phyloP scores from a whole-genome alignment of 441 rosid species.

The Erodium moschatum region DNA sequence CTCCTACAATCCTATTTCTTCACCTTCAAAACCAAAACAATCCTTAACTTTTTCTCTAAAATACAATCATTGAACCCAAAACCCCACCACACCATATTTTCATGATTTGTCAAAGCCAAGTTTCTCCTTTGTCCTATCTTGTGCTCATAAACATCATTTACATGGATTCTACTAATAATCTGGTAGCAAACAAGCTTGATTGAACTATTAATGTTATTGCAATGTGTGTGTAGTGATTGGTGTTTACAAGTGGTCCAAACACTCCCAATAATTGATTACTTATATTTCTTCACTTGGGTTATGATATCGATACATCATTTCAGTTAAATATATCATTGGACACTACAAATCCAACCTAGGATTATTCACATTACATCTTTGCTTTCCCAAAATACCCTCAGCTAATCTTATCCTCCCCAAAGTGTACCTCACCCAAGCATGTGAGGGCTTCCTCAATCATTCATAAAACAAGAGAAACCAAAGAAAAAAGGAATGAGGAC shows the following conservation, averaged over 20 bases:
- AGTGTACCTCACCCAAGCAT: neutral
- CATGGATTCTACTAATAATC: too few species aligned
- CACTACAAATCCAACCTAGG: conserved; percentile 20
- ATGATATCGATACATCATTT: neutral
- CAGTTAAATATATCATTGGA: conserved; percentile 18
- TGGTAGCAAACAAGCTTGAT: too few species aligned
- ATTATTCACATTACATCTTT: neutral
- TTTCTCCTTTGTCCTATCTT: too few species aligned
- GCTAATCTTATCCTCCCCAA: neutral
- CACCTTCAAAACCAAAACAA: too few species aligned
- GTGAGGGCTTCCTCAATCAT: neutral
- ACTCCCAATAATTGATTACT: neutral
- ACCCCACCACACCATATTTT: too few species aligned
- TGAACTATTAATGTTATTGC: neutral
- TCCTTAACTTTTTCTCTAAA: too few species aligned
- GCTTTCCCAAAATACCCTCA: neutral
- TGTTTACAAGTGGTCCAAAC: neutral
- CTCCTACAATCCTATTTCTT: too few species aligned
- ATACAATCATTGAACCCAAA: too few species aligned
- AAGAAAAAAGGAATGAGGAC: neutral
- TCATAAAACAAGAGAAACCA: neutral
- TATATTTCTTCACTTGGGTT: neutral
- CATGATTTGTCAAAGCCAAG: too few species aligned
- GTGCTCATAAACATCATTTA: too few species aligned
- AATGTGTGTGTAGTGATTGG: neutral